Base-by-base conservation (phyloP, 2,329 filamentous ascomycete species). In the Paracoccidioides lutzii region DNA sequence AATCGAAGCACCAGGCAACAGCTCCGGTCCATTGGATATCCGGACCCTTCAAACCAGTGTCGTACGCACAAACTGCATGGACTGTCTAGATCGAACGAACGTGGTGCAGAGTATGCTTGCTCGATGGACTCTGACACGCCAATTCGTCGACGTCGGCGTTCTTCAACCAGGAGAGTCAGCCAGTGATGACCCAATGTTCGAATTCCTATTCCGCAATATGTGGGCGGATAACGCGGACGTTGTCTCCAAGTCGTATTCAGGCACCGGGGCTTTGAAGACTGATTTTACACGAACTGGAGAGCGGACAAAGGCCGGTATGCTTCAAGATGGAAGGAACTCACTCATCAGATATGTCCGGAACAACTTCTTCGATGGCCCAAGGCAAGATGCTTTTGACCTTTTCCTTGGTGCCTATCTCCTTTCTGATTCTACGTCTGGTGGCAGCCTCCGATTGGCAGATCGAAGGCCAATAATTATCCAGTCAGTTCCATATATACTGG, bases 201-300 rank as follows among this genome's bases (percentile, higher is more conserved):
- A 96, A 71, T 78, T 86, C 64, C 76, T 97, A 57, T 98, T 97
- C 81, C 88, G 93, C 62, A 97, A 97, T 71, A 78, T 97, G 14
- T 98, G 93, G 93, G 93, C 93, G 35, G 93, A 98, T 73, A 98
- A 98, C 66, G 93, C 94, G 55, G 93, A 98, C 69, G 86, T 94
- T 30, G 90, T 98, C 38, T 95, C 90, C 15, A 85, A 82, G 62
- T 85, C 89, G 0, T 98, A 98, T 71, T 93, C 93, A 0, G 93
- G 93, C 55, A 98, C 94, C 0, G 94, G 93, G 3, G 93, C 93
- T 53, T 82, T 98, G 75, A 98, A 98, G 79, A 98, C 93, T 0
- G 94, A 98, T 69, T 89, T 97, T 64, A 98, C 93, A 2, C 85
- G 93, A n/a, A 89, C 89, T 1, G 94, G 91, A 52, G 83, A 87